A percentile compares a stretch with the other conserved stretches of the same genome.
Evolutionary conservation across 2,329 filamentous ascomycete genomes (phyloP).

Genomic region (Fusarium pseudocircinatum): DNA sequence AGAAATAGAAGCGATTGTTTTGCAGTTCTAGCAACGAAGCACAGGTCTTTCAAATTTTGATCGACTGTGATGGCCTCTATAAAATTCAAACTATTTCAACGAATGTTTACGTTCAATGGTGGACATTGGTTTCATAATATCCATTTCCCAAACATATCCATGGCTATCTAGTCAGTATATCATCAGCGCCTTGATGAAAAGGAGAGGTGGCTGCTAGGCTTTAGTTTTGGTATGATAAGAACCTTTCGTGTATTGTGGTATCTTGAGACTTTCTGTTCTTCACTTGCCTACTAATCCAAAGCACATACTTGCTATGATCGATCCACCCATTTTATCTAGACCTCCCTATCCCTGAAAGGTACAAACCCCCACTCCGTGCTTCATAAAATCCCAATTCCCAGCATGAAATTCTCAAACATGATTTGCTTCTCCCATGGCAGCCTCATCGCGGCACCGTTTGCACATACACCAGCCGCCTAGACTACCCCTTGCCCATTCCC

Average conservation of each 20-base stretch:
- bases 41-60: neutral
- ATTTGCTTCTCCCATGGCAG: constrained; percentile 43
- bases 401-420: constrained; percentile 9
- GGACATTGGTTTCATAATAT: neutral
- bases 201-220: neutral
- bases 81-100: neutral
- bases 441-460: constrained; percentile 80
- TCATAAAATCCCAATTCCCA: neutral
- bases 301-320: neutral
- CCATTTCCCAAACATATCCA: neutral
- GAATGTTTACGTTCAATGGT: neutral
- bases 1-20: constrained; percentile 1
- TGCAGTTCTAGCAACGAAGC: neutral
- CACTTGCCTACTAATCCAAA: neutral
- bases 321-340: constrained; percentile 25
- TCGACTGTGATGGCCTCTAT: neutral
- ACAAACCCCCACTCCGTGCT: constrained; percentile 4
- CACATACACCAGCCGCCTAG: constrained; percentile 92
- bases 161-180: neutral
- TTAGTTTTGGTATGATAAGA: neutral
- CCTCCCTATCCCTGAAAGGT: constrained; percentile 10
- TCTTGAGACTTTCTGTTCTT: neutral
- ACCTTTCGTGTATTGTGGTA: constrained; percentile 1
- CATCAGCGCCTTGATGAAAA: neutral
- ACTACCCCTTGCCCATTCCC: constrained; percentile 89